phyloP scores from a whole-genome alignment of 495 filamentous ascomycete species.

The Daldinia caldariorum region DNA sequence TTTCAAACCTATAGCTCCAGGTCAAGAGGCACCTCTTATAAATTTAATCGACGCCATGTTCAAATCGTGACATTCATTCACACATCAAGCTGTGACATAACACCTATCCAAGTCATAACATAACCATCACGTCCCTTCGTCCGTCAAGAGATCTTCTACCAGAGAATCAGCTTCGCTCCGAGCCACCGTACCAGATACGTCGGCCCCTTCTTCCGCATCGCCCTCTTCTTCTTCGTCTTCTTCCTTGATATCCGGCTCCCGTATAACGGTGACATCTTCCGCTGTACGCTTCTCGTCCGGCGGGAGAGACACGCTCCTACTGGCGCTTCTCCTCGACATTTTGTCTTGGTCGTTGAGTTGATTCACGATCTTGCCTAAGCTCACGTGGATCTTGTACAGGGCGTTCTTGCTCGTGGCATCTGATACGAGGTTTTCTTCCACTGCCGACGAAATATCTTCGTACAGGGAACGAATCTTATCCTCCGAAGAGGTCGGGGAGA shows the following conservation, averaged over 20 bases:
- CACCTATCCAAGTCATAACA: constrained; percentile 6
- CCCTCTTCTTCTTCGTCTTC: constrained; percentile 44
- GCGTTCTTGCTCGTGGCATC: constrained; percentile 80
- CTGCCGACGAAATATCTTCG: constrained; percentile 68
- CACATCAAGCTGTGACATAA: constrained; percentile 18
- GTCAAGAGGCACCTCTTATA: too few species aligned
- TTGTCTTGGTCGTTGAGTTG: constrained; percentile 55
- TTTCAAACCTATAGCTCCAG: too few species aligned
- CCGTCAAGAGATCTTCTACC: constrained; percentile 58
- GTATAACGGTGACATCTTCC: constrained; percentile 44
- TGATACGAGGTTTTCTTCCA: constrained; percentile 72
- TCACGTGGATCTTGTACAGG: constrained; percentile 80
- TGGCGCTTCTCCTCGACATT: constrained; percentile 51
- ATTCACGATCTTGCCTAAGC: constrained; percentile 69
- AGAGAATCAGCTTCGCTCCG: constrained; percentile 46
- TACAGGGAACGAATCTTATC: constrained; percentile 62
- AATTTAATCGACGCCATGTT: not conserved
- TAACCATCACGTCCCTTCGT: constrained; percentile 50
- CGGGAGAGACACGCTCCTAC: constrained; percentile 48
- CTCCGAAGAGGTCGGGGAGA: constrained; percentile 67
- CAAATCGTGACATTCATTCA: constrained; percentile 18
- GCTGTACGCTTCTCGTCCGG: constrained; percentile 42
- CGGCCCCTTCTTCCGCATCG: constrained; percentile 47
- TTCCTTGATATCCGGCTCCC: constrained; percentile 51
- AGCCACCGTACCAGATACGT: constrained; percentile 16